phyloP scores from a whole-genome alignment of 2,329 filamentous ascomycete genomes.

The Cercospora citrullina region DNA sequence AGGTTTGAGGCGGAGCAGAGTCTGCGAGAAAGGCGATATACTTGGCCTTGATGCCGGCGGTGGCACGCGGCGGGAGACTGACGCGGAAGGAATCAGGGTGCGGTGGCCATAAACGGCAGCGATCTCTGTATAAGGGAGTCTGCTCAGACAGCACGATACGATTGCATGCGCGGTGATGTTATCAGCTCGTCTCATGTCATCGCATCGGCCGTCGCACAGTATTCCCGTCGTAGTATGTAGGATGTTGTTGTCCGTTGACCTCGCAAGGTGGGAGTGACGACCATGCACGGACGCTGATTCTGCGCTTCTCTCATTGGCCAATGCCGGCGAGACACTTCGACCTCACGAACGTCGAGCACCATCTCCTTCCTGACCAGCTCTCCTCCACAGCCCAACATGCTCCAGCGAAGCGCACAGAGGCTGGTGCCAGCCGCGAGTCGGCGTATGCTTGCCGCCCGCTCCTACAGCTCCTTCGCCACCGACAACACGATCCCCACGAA shows the following conservation, averaged over 20 bases:
- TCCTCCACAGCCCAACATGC: slow-evolving; percentile 23
- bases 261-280: background rate
- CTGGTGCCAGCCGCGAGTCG: slow-evolving; percentile 29
- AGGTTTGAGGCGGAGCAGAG: background rate
- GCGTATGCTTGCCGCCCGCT: slow-evolving; percentile 14
- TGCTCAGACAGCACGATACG: background rate
- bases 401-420: slow-evolving; percentile 32
- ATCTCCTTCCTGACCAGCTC: background rate
- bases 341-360: background rate
- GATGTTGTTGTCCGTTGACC: background rate
- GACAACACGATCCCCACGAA: slow-evolving; percentile 62
- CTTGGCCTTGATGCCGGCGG: background rate
- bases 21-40: background rate
- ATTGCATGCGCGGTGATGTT: background rate
- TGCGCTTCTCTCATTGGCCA: background rate
- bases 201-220: background rate
- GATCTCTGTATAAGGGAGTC: background rate
- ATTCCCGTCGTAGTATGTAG: background rate
- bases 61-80: background rate
- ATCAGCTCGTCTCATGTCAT: background rate
- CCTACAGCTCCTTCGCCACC: slow-evolving; percentile 29
- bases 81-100: background rate
- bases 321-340: background rate
- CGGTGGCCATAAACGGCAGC: slow-evolving; percentile 1
- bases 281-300: background rate